These are phyloP conservation scores for Urtica urens DNA, from an alignment of 306 rosid species.

Conservation along the genomic window DNA sequence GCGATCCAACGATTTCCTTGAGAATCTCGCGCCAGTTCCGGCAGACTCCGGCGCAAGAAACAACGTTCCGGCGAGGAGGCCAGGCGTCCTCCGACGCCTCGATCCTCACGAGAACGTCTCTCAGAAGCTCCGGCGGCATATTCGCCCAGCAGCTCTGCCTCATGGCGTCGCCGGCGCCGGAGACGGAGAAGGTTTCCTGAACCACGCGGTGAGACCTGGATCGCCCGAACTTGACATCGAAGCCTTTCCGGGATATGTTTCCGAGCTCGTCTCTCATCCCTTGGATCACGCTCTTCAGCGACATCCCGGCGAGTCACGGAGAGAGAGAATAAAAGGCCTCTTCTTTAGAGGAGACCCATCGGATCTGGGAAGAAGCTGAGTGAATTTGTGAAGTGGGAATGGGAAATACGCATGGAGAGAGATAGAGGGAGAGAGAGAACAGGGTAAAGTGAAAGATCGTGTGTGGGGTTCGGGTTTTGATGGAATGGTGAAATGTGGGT, in stretches of 20 bases:
- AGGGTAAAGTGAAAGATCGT: background rate
- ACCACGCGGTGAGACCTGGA: conserved; percentile 70
- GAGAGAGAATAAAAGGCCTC: background rate
- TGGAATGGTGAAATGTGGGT: no score
- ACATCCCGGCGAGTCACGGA: conserved; percentile 24
- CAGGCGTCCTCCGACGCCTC: conserved; percentile 74
- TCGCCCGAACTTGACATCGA: conserved; percentile 66
- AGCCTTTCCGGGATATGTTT: conserved; percentile 60
- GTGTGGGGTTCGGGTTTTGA: no score
- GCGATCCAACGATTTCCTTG: conserved; percentile 68
- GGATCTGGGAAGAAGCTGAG: no score
- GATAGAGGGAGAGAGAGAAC: background rate
- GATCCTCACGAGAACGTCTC: conserved; percentile 77
- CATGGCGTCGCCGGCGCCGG: conserved; percentile 38
- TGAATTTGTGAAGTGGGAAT: background rate
- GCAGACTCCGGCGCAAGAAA: conserved; percentile 89
- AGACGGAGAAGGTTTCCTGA: conserved; percentile 27
- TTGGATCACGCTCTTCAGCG: conserved; percentile 65
- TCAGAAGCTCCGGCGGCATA: conserved; percentile 86
- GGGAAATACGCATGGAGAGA: background rate
- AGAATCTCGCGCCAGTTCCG: conserved; percentile 80
- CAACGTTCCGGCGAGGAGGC: conserved; percentile 69
- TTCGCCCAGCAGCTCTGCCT: conserved; percentile 94
- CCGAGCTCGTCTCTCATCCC: conserved; percentile 45
- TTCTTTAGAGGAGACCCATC: background rate